phyloP scores from a whole-genome alignment of 176 grass and related monocot genomes.

The Saccharum spontaneum region DNA sequence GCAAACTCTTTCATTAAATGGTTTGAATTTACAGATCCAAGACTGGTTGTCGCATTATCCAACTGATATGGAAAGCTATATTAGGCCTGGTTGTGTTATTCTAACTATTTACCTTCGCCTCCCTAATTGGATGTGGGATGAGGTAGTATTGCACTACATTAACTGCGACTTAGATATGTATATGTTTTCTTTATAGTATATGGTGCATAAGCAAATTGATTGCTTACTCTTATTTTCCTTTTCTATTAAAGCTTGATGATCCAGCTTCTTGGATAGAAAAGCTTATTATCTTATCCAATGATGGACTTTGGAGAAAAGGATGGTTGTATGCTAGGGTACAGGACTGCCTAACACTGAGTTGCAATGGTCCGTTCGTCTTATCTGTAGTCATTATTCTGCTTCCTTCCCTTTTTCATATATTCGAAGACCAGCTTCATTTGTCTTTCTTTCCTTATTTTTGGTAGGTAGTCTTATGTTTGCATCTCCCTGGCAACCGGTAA shows the following conservation, averaged over 20 bases:
- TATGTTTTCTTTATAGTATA: neutral
- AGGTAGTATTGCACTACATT: slow-evolving; percentile 41
- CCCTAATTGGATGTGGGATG: slow-evolving; percentile 70
- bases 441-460: slow-evolving; percentile 26
- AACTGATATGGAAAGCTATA: slow-evolving; percentile 89
- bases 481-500: slow-evolving; percentile 46
- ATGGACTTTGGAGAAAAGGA: slow-evolving; percentile 66
- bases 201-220: neutral
- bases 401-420: neutral
- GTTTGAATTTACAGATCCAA: slow-evolving; percentile 51
- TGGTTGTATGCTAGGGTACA: slow-evolving; percentile 74
- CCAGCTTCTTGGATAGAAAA: slow-evolving; percentile 68
- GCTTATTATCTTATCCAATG: slow-evolving; percentile 43
- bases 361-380: slow-evolving; percentile 61
- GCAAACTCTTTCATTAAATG: slow-evolving; percentile 6
- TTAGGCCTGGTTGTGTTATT: slow-evolving; percentile 94
- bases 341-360: slow-evolving; percentile 58
- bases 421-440: slow-evolving; percentile 1
- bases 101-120: slow-evolving; percentile 79
- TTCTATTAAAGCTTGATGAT: slow-evolving; percentile 53
- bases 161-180: neutral
- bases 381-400: neutral
- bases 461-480: slow-evolving; percentile 69
- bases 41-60: slow-evolving; percentile 82
- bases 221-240: slow-evolving; percentile 25